Evolutionary conservation across 2,329 filamentous ascomycete species (phyloP).

Genomic region (Apiospora rasikravindrae): DNA sequence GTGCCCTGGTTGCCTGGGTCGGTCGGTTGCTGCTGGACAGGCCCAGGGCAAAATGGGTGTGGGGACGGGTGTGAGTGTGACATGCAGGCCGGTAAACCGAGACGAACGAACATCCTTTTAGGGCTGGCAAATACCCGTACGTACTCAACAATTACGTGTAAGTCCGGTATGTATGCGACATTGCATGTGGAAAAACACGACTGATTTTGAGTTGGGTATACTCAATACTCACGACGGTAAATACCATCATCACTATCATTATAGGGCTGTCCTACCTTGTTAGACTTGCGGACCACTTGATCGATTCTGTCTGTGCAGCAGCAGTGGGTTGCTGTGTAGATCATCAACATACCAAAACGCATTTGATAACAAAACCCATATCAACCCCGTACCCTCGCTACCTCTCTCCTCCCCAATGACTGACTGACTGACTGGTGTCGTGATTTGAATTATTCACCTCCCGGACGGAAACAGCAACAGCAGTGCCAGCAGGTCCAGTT

Average conservation of each 20-base stretch:
- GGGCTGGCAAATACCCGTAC: not conserved
- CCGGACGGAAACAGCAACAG: not conserved
- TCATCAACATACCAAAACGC: too few species aligned
- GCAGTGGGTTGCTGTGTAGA: too few species aligned
- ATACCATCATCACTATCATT: not conserved
- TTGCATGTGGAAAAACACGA: too few species aligned
- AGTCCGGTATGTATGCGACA: not conserved
- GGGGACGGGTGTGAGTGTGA: slow-evolving; percentile 13
- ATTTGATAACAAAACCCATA: too few species aligned
- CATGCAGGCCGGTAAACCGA: slow-evolving; percentile 13
- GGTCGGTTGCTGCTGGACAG: not conserved
- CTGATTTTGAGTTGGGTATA: too few species aligned
- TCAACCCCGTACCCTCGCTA: too few species aligned
- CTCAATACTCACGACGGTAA: not conserved
- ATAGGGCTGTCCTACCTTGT: not conserved
- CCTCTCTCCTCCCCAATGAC: not conserved
- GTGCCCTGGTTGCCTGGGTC: not conserved
- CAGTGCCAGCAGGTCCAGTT: not conserved
- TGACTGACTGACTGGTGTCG: not conserved
- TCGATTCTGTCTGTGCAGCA: not conserved
- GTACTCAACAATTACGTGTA: not conserved
- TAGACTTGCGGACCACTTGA: not conserved
- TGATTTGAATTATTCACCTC: not conserved
- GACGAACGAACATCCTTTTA: slow-evolving; percentile 16
- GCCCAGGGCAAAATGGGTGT: not conserved